phyloP scores from a whole-genome alignment of 345 rosid genomes.

The Camelina neglecta region DNA sequence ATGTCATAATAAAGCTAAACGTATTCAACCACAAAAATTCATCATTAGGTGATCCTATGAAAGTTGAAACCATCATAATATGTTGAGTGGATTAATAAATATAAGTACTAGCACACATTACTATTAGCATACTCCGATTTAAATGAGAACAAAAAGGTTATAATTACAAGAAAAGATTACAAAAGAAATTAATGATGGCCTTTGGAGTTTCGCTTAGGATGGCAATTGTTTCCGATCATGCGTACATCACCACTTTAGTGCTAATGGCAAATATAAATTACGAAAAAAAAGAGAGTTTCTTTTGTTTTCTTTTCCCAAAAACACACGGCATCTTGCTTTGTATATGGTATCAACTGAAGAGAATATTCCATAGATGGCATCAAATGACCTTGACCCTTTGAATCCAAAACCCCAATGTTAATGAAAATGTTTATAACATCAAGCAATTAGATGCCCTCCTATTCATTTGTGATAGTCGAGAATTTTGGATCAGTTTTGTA shows the following conservation, averaged over 20 bases:
- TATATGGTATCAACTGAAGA: slow-evolving; percentile 32
- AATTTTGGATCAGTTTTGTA: background rate
- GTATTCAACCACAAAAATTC: background rate
- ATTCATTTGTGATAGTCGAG: background rate
- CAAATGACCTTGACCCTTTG: slow-evolving; percentile 33
- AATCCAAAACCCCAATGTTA: slow-evolving; percentile 16
- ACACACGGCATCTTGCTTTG: slow-evolving; percentile 40
- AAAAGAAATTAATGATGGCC: slow-evolving; percentile 22
- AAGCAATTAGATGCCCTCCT: background rate
- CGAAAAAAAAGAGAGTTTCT: slow-evolving; percentile 16
- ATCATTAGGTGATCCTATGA: background rate
- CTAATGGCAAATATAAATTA: slow-evolving; percentile 45
- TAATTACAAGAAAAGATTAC: slow-evolving; percentile 12
- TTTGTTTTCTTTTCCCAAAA: slow-evolving; percentile 24
- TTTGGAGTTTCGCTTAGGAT: slow-evolving; percentile 40
- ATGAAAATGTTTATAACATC: background rate
- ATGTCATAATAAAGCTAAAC: background rate
- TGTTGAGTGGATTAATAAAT: background rate
- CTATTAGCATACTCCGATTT: background rate
- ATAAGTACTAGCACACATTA: background rate
- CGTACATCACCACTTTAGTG: slow-evolving; percentile 41
- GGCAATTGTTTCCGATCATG: slow-evolving; percentile 39
- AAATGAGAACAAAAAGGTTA: slow-evolving; percentile 16
- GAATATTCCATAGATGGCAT: slow-evolving; percentile 39
- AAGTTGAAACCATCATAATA: background rate